Conservation (phyloP, 2,329 filamentous ascomycete species). For the Aspergillus jensenii region DNA sequence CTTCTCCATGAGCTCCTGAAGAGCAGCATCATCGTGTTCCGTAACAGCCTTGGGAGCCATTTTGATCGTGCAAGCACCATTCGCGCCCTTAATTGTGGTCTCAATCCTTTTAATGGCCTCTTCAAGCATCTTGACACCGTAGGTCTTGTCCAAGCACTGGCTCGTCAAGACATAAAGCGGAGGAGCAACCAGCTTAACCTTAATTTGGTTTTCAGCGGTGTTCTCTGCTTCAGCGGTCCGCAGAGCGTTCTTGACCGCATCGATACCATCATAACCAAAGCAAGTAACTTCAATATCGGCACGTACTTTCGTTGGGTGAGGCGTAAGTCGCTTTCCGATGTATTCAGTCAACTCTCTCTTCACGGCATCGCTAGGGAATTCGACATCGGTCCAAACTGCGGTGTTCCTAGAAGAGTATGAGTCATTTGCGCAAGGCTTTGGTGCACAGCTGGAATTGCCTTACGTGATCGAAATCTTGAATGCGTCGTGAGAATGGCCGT, state of each 20-base stretch:
- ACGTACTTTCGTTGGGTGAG: conserved; percentile 97
- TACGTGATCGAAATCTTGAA: conserved; percentile 99
- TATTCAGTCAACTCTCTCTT: conserved; percentile 90
- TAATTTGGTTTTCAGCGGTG: conserved; percentile 89
- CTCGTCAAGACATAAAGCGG: conserved; percentile 95
- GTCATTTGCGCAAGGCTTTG: conserved; percentile 1
- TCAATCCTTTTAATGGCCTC: conserved; percentile 87
- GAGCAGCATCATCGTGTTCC: conserved; percentile 94
- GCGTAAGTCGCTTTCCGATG: conserved; percentile 94
- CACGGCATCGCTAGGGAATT: conserved; percentile 81
- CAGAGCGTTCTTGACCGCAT: conserved; percentile 92
- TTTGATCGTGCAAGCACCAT: conserved; percentile 83
- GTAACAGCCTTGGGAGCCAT: conserved; percentile 99
- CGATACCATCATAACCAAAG: conserved; percentile 96
- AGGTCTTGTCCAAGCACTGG: conserved; percentile 89
- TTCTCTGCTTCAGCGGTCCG: conserved; percentile 89
- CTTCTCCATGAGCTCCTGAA: conserved; percentile 99
- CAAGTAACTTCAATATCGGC: conserved; percentile 96
- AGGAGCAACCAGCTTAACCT: conserved; percentile 97
- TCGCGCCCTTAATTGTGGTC: conserved; percentile 72
- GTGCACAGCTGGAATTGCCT: conserved; percentile 27
- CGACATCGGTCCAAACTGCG: conserved; percentile 91
- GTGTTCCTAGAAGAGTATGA: conserved; percentile 65
- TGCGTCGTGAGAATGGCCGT: conserved; percentile 92
- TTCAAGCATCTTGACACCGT: conserved; percentile 81